These are phyloP conservation scores for Aureobasidium melanogenum DNA, from an alignment of 2,329 filamentous ascomycete species.

Conservation along the genomic window DNA sequence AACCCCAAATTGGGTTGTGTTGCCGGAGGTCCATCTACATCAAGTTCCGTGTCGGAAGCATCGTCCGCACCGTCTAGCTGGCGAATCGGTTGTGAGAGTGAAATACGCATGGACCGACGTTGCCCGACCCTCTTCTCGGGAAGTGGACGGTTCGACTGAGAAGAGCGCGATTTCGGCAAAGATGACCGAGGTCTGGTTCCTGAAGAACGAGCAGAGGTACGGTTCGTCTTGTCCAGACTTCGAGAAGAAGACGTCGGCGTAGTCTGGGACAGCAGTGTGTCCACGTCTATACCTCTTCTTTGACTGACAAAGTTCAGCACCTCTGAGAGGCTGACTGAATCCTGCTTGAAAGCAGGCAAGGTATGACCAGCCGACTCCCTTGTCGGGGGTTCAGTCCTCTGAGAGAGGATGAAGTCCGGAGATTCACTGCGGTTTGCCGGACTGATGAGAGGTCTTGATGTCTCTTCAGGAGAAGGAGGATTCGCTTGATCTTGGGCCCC, in stretches of 20 bases:
- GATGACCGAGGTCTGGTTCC: neutral
- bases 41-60: neutral
- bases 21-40: neutral
- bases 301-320: neutral
- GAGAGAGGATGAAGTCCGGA: neutral
- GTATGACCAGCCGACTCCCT: neutral
- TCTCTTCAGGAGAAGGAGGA: neutral
- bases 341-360: neutral
- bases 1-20: neutral
- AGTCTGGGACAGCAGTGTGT: neutral
- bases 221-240: neutral
- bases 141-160: neutral
- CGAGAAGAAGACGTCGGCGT: neutral
- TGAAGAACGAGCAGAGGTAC: neutral
- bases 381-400: neutral
- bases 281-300: neutral
- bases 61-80: neutral
- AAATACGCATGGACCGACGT: neutral
- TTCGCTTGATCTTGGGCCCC: neutral
- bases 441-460: neutral
- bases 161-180: neutral
- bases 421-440: neutral
- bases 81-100: neutral
- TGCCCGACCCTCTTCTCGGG: neutral
- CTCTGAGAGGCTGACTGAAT: neutral